These are phyloP conservation scores for Candolleomyces aberdarensis DNA, from an alignment of 768 basidiomycete species.

Conservation along the genomic window DNA sequence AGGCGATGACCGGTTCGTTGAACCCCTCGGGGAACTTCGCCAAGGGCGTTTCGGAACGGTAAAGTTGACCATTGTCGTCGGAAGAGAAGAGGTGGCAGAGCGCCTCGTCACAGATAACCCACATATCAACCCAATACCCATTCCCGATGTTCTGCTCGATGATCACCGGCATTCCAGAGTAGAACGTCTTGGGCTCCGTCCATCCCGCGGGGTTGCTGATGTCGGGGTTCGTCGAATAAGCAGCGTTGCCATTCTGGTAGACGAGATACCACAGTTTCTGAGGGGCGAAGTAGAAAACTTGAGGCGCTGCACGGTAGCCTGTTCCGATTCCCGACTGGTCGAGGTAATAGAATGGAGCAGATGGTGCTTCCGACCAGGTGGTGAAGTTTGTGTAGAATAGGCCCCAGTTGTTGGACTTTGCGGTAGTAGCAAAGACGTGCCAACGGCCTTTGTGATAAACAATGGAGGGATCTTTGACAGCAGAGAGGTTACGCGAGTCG, in stretches of 20 bases:
- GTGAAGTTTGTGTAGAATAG: constrained; percentile 15
- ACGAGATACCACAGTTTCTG: constrained; percentile 19
- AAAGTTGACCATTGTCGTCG: constrained; percentile 21
- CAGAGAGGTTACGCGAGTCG: constrained; percentile 11
- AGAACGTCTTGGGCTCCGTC: constrained; percentile 15
- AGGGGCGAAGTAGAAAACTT: constrained; percentile 19
- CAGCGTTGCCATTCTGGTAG: constrained; percentile 16
- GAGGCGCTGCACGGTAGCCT: constrained; percentile 17
- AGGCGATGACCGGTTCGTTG: constrained; percentile 15
- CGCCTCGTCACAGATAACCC: constrained; percentile 19
- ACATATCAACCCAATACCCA: constrained; percentile 20
- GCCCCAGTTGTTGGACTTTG: constrained; percentile 8
- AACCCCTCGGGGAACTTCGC: constrained; percentile 18
- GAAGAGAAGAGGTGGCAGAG: constrained; percentile 20
- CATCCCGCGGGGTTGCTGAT: constrained; percentile 17
- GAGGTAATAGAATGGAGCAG: constrained; percentile 11
- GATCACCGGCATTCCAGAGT: constrained; percentile 9
- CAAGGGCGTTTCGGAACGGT: constrained; percentile 16
- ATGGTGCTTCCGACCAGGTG: constrained; percentile 10
- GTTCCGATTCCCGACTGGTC: constrained; percentile 14
- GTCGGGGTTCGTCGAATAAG: constrained; percentile 17
- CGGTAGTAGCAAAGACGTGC: constrained; percentile 18
- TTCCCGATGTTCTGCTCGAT: constrained; percentile 15
- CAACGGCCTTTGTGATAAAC: constrained; percentile 15
- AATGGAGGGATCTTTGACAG: constrained; percentile 18